A percentile compares a stretch with the other conserved stretches of the same genome.
These are phyloP conservation scores for Leccinum subgranulosum DNA, from an alignment of 768 basidiomycete species.

Conservation along the genomic window DNA sequence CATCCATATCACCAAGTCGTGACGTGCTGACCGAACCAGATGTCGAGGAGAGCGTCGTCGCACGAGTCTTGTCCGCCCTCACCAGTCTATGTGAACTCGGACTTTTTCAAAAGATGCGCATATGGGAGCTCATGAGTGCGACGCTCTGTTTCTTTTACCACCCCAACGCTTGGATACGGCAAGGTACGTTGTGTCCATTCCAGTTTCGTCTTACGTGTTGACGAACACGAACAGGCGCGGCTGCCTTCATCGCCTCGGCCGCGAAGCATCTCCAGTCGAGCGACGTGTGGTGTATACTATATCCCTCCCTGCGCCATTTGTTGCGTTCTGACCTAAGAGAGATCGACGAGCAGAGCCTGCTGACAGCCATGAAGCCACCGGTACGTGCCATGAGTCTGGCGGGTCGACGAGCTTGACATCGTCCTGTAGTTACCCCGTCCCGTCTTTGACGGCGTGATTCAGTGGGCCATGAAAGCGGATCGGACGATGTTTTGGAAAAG, in stretches of 20 bases:
- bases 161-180: slow-evolving; percentile 93
- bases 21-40: slow-evolving; percentile 47
- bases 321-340: slow-evolving; percentile 77
- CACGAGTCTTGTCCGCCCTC: slow-evolving; percentile 82
- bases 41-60: slow-evolving; percentile 92
- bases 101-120: slow-evolving; percentile 88
- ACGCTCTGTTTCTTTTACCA: slow-evolving; percentile 90
- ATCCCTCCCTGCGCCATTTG: slow-evolving; percentile 85
- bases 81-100: slow-evolving; percentile 89
- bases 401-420: background rate
- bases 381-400: slow-evolving; percentile 43
- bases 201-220: background rate
- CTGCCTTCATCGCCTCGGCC: slow-evolving; percentile 84
- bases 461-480: slow-evolving; percentile 86
- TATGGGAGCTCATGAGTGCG: slow-evolving; percentile 94
- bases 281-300: slow-evolving; percentile 97
- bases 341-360: slow-evolving; percentile 71
- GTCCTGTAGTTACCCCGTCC: slow-evolving; percentile 53
- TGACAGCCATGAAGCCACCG: slow-evolving; percentile 73
- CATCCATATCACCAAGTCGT: background rate
- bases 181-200: slow-evolving; percentile 50
- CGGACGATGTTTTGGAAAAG: slow-evolving; percentile 78
- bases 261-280: slow-evolving; percentile 78
- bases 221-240: slow-evolving; percentile 56
- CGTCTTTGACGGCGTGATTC: slow-evolving; percentile 80